Conservation (phyloP, 2,329 filamentous ascomycete genomes). For the Monilinia aucupariae region DNA sequence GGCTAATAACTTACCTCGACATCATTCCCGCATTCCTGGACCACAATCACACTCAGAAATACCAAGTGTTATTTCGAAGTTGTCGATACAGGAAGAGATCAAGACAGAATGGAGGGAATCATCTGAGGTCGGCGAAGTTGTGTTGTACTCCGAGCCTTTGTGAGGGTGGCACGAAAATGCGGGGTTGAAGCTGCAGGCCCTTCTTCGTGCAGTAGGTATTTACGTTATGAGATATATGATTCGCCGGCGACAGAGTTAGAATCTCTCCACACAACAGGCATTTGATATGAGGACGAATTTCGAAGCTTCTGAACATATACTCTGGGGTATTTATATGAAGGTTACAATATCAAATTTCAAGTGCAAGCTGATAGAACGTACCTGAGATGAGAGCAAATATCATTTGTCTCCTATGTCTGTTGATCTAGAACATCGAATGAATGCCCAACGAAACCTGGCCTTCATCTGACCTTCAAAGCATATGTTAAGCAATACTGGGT, state of each 20-base stretch:
- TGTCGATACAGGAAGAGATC: too few species aligned
- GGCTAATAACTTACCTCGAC: slow-evolving; percentile 4
- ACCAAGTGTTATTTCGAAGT: too few species aligned
- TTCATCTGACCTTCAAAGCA: not conserved
- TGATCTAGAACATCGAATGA: not conserved
- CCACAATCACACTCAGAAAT: not conserved
- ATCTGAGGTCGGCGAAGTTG: not conserved
- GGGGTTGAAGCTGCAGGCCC: slow-evolving; percentile 16
- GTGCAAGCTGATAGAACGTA: not conserved
- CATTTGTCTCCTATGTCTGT: not conserved
- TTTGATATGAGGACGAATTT: too few species aligned
- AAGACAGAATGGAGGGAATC: not conserved
- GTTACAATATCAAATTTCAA: not conserved
- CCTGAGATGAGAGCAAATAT: not conserved
- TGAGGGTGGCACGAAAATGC: slow-evolving; percentile 13
- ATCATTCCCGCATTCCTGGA: slow-evolving; percentile 4
- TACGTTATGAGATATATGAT: not conserved
- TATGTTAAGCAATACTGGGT: not conserved
- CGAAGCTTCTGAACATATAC: too few species aligned
- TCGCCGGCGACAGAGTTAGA: not conserved
- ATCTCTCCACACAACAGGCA: too few species aligned
- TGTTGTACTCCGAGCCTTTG: slow-evolving; percentile 6
- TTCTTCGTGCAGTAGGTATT: not conserved
- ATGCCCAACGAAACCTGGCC: not conserved
- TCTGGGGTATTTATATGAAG: too few species aligned